Evolutionary conservation across 148 eudicot species (phyloP).

Genomic region (Chenopodium formosanum): DNA sequence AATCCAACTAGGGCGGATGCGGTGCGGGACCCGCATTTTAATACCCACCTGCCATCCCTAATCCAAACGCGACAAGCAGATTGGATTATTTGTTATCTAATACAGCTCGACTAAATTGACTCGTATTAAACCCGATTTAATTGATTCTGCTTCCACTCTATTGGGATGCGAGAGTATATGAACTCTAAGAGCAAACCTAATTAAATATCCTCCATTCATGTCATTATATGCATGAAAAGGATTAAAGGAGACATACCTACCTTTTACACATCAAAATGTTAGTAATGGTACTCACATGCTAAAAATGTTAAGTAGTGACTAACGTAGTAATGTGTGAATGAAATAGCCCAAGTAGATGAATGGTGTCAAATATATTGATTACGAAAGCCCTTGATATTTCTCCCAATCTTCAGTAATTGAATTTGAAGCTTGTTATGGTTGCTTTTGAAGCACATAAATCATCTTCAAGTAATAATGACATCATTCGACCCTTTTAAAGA

Average conservation of each 20-base stretch:
- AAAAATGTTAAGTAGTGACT: background rate
- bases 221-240: background rate
- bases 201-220: too few relatives aligned
- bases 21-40: too few relatives aligned
- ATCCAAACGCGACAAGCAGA: too few relatives aligned
- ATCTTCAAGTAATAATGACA: background rate
- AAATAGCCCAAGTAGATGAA: background rate
- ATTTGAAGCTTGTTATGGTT: background rate
- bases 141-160: too few relatives aligned
- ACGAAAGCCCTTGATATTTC: background rate
- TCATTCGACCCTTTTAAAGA: background rate
- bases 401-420: background rate
- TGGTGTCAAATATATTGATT: slow-evolving; percentile 7
- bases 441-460: background rate
- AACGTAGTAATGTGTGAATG: background rate
- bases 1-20: too few relatives aligned
- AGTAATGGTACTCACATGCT: slow-evolving; percentile 21
- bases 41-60: too few relatives aligned
- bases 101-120: too few relatives aligned
- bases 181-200: background rate
- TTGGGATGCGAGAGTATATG: background rate
- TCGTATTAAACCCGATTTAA: too few relatives aligned
- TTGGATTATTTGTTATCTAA: too few relatives aligned
- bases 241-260: slow-evolving; percentile 6
- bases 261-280: background rate